Evolutionary conservation across 441 rosid species (phyloP), one percentile per base, ranked within the genome.

Genomic region (Breynia disticha): DNA sequence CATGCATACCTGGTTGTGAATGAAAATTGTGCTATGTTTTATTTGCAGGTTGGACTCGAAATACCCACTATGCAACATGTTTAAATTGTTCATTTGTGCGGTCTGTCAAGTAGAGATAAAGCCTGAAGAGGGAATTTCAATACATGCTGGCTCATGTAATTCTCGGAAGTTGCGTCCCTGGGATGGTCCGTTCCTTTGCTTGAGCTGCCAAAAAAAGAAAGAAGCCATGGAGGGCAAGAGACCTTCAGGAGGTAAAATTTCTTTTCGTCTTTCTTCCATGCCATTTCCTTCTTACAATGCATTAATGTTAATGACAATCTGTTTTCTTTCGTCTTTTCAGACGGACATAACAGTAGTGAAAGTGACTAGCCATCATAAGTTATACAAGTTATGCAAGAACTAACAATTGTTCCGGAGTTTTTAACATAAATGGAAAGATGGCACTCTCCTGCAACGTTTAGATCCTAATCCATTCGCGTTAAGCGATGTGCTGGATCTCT

Each of bases 141-240:
- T 94, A 73, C 99, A 89, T 49, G 83, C 81, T 38, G 91, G 80
- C n/a, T 55, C 87, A 14, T 63, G 90, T 57, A 68, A 74, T 66
- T 60, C 70, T 7, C 69, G 78, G 60, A 87, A 75, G 68, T 63
- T 82, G 60, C 95, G 96, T 57, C 94, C 99, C 0, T 89, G 97
- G 90, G 97, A 94, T 79, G 99, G 99, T 61, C 99, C 99, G 60
- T 94, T 89, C 78, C 96, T 94, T 70, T 94, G 99, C 65, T 56
- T 52, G 50, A 94, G 89, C 76, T 94, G 99, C 83, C 99, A 94
- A 72, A 85, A 89, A 59, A 94, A 89, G 76, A 94, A 76, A 76
- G 97, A 94, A 60, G 93, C 93, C 64, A 94, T 94, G 97, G 99
- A 94, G 82, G 96, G 99, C 52, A 94, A 76, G 73, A 79, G 87